These are phyloP conservation scores for Myochromella boudieri DNA, from an alignment of 768 basidiomycete species.

Conservation along the genomic window DNA sequence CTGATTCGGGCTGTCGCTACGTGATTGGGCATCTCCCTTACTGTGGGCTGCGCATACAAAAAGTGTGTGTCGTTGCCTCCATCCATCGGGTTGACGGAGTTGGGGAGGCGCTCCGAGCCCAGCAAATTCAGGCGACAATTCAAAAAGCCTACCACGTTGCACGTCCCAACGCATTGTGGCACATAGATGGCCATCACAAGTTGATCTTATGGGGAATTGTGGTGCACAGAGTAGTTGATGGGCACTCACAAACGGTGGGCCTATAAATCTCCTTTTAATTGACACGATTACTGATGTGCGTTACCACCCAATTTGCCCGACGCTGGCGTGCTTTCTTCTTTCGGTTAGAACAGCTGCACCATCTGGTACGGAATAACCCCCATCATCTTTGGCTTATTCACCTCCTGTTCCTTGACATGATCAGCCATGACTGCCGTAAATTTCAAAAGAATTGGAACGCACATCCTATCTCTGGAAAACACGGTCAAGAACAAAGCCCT, in stretches of 20 bases:
- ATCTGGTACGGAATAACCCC: conserved; percentile 27
- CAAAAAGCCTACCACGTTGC: too few species aligned
- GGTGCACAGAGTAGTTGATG: conserved; percentile 25
- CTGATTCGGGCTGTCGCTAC: too few species aligned
- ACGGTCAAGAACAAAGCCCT: conserved; percentile 24
- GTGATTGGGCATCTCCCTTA: too few species aligned
- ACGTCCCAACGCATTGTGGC: too few species aligned
- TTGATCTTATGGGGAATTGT: conserved; percentile 31
- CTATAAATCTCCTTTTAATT: background rate
- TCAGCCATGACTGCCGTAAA: conserved; percentile 34
- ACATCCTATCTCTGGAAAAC: conserved; percentile 30
- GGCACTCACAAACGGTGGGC: conserved; percentile 22
- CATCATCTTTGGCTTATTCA: conserved; percentile 46
- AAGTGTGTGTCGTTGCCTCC: too few species aligned
- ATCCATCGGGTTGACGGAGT: too few species aligned
- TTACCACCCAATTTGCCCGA: conserved; percentile 36
- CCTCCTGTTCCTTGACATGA: conserved; percentile 32
- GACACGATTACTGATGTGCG: background rate
- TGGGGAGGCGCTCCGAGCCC: too few species aligned
- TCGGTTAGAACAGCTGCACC: conserved; percentile 31
- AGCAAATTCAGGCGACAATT: too few species aligned
- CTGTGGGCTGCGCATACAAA: too few species aligned
- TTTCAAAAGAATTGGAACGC: conserved; percentile 40
- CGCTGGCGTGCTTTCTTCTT: conserved; percentile 44
- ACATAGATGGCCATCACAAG: too few species aligned